Evolutionary conservation across 2,329 filamentous ascomycete genomes (phyloP).

Genomic region (Intubia oerlemansii): DNA sequence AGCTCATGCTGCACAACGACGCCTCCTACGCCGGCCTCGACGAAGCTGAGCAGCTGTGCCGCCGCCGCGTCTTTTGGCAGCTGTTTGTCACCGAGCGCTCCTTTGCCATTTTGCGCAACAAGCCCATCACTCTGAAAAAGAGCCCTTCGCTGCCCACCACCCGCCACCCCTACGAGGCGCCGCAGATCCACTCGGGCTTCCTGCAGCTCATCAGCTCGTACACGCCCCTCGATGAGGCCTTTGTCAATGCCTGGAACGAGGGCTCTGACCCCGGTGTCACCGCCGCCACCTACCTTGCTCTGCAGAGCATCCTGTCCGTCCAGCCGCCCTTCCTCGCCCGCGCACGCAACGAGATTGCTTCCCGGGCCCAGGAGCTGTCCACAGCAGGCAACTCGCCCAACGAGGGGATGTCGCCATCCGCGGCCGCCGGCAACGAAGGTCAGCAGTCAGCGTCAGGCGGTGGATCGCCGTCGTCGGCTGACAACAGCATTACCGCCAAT

Average conservation of each 20-base stretch:
- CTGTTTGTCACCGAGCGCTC: conserved; percentile 42
- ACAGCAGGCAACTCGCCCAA: conserved; percentile 12
- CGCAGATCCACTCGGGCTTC: conserved; percentile 33
- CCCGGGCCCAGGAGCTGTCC: background rate
- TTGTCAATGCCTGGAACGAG: conserved; percentile 44
- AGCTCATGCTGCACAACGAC: conserved; percentile 37
- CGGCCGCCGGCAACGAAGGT: too few relatives aligned
- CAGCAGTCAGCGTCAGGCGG: conserved; percentile 13
- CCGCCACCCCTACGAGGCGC: conserved; percentile 28
- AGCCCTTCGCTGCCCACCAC: conserved; percentile 32
- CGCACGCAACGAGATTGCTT: conserved; percentile 5
- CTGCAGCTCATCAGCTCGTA: conserved; percentile 38
- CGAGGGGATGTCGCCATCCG: too few relatives aligned
- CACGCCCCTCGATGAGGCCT: conserved; percentile 39
- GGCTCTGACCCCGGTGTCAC: conserved; percentile 18
- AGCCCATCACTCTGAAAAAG: conserved; percentile 37
- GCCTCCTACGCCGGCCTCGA: conserved; percentile 26
- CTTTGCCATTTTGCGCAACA: conserved; percentile 41
- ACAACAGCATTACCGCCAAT: too few relatives aligned
- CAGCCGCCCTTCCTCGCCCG: conserved; percentile 13
- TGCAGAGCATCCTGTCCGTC: conserved; percentile 15
- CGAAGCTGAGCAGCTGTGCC: conserved; percentile 28
- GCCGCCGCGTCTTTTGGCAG: conserved; percentile 37
- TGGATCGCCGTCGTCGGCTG: background rate
- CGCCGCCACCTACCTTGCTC: conserved; percentile 14